Conservation (phyloP, 345 rosid species). For the Eucalyptus tenuipes region DNA sequence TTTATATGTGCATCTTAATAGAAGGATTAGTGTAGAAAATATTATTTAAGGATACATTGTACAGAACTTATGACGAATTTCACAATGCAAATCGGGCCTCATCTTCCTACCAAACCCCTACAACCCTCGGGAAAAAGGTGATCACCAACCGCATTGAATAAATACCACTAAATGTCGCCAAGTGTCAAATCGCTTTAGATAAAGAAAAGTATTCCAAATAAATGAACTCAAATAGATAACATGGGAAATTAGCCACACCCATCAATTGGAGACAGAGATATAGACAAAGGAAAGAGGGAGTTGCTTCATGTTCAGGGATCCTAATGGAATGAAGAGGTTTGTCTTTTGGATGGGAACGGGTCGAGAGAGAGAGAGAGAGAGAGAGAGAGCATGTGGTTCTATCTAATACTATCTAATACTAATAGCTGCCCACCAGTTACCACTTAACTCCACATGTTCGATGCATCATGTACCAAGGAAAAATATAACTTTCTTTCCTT, state of each 20-base stretch:
- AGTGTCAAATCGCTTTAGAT: neutral
- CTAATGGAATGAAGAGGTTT: neutral
- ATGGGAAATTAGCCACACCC: neutral
- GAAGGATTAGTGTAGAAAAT: too few relatives aligned
- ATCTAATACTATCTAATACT: neutral
- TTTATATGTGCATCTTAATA: too few relatives aligned
- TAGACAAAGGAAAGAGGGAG: too few relatives aligned
- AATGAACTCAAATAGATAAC: neutral
- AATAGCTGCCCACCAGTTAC: neutral
- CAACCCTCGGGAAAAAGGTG: too few relatives aligned
- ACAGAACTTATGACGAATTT: too few relatives aligned
- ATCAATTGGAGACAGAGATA: neutral
- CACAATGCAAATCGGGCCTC: too few relatives aligned
- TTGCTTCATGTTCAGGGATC: neutral
- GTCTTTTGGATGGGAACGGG: neutral
- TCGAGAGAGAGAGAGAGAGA: neutral
- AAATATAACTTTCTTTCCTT: neutral
- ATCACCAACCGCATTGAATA: too few relatives aligned
- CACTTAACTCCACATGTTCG: neutral
- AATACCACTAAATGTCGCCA: neutral
- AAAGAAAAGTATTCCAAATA: too few relatives aligned
- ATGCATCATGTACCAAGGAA: neutral
- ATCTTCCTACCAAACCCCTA: too few relatives aligned
- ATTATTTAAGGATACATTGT: too few relatives aligned
- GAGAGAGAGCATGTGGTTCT: neutral